A percentile compares a stretch with the other conserved stretches of the same genome.
Conservation (phyloP, 306 rosid genomes). For the Castanopsis chinensis region DNA sequence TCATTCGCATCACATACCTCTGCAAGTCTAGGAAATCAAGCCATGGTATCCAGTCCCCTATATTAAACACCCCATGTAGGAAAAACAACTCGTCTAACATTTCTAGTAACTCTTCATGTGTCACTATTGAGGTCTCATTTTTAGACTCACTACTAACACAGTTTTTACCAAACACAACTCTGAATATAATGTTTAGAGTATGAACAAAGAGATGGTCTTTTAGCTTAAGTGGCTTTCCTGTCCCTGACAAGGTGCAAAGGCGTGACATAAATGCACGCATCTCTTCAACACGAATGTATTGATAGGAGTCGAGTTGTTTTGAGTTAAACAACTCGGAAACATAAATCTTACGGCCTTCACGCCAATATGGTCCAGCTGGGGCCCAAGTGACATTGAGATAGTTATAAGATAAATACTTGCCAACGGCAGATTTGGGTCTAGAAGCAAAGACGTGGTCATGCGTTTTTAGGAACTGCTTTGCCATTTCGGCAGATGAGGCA, state of each 20-base stretch:
- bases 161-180: slow-evolving; percentile 25
- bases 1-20: too few species aligned
- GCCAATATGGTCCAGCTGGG: slow-evolving; percentile 16
- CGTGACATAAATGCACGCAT: too few species aligned
- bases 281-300: too few species aligned
- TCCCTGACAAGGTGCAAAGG: too few species aligned
- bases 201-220: too few species aligned
- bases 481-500: slow-evolving; percentile 38
- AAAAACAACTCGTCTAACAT: slow-evolving; percentile 42
- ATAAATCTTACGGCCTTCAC: background rate
- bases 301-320: too few species aligned
- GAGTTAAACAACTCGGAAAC: too few species aligned
- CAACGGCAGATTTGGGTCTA: slow-evolving; percentile 38
- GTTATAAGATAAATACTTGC: slow-evolving; percentile 34
- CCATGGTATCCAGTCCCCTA: slow-evolving; percentile 46
- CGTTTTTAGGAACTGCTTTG: slow-evolving; percentile 30
- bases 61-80: slow-evolving; percentile 40
- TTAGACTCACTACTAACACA: slow-evolving; percentile 17
- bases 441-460: slow-evolving; percentile 37
- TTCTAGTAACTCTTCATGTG: slow-evolving; percentile 22
- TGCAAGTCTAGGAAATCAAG: too few species aligned
- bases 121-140: slow-evolving; percentile 1
- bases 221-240: too few species aligned
- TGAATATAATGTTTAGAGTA: too few species aligned
- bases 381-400: slow-evolving; percentile 37